Conservation (phyloP, 179 eudicot genomes). For the Drosera spatulata region DNA sequence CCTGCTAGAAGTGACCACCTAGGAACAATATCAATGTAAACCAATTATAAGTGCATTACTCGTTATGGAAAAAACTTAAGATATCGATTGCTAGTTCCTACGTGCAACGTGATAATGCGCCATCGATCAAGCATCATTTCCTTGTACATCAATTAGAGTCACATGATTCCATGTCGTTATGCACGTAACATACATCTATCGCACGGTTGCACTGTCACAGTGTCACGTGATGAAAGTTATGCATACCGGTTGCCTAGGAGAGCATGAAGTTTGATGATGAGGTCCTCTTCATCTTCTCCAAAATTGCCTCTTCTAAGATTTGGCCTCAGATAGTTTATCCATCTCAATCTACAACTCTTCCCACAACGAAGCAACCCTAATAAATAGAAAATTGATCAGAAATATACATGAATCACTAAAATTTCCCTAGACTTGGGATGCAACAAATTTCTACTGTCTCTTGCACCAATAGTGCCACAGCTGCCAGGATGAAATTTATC, state of each 20-base stretch:
- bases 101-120: background rate
- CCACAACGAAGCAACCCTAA: slow-evolving; percentile 21
- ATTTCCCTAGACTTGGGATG: background rate
- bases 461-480: too few relatives aligned
- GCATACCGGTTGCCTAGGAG: slow-evolving; percentile 34
- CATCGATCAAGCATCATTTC: too few relatives aligned
- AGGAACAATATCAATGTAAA: background rate
- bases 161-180: background rate
- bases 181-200: background rate
- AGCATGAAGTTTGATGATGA: slow-evolving; percentile 25
- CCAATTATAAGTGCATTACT: background rate
- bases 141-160: too few relatives aligned
- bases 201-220: background rate
- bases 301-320: too few relatives aligned
- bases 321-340: background rate
- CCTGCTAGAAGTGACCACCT: slow-evolving; percentile 34
- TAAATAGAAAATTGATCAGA: background rate
- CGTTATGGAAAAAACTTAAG: too few relatives aligned
- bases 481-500: too few relatives aligned
- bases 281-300: too few relatives aligned
- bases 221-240: background rate
- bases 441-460: background rate
- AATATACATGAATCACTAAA: background rate
- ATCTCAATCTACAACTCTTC: slow-evolving; percentile 24
- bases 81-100: background rate